These are phyloP conservation scores for Calycina herbarum DNA, from an alignment of 2,329 filamentous ascomycete species.

Conservation along the genomic window DNA sequence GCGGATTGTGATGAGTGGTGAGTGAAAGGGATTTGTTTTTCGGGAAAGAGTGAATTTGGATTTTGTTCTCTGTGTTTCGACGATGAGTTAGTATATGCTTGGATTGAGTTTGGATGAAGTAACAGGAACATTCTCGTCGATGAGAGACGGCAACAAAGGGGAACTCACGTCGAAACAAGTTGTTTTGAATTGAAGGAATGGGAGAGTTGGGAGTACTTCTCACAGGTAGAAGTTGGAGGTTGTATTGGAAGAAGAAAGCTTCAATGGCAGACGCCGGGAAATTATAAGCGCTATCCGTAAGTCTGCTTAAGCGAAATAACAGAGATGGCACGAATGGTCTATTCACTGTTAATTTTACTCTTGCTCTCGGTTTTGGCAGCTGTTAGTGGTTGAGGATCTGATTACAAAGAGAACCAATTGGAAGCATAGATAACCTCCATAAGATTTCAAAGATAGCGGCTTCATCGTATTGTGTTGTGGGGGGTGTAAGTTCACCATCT, in stretches of 20 bases:
- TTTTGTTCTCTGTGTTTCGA: not conserved
- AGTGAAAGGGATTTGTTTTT: not conserved
- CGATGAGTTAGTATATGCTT: not conserved
- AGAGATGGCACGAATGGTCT: too few relatives aligned
- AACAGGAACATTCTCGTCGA: not conserved
- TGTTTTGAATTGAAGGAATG: not conserved
- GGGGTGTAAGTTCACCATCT: too few relatives aligned
- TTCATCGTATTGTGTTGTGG: too few relatives aligned
- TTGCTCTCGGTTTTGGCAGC: too few relatives aligned
- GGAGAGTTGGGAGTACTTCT: too few relatives aligned
- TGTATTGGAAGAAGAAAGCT: not conserved
- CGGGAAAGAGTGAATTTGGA: not conserved
- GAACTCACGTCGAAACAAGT: not conserved
- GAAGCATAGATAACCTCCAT: too few relatives aligned
- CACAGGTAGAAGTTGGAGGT: not conserved
- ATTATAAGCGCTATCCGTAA: not conserved
- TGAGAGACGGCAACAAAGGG: not conserved
- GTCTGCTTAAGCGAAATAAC: too few relatives aligned
- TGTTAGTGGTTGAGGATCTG: too few relatives aligned
- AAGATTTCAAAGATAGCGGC: too few relatives aligned
- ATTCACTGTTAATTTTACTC: too few relatives aligned
- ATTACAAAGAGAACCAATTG: too few relatives aligned
- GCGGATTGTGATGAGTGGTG: not conserved
- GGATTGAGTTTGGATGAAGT: not conserved
- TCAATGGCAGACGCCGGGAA: not conserved